Percentiles rank a stretch among this genome's conserved stretches.
Evolutionary conservation across 2,329 filamentous ascomycete species (phyloP).

Genomic region (Orbilia blumenaviensis): DNA sequence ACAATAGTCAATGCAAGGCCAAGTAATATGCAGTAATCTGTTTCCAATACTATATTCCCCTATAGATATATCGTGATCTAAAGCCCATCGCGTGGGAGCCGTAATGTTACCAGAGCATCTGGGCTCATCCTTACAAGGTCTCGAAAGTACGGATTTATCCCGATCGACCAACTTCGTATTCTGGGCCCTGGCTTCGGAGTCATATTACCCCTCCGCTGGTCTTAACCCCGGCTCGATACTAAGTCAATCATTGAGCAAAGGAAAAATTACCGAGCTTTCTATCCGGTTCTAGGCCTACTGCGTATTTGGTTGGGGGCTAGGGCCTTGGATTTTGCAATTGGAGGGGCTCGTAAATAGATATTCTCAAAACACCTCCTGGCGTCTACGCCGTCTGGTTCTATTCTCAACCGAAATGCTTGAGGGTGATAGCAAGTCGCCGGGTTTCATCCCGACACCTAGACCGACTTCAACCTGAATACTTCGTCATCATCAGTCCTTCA

Average conservation of each 20-base stretch:
- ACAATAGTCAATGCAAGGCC: too few relatives aligned
- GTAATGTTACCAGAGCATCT: not conserved
- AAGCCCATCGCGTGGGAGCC: too few relatives aligned
- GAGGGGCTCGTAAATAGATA: conserved; percentile 1
- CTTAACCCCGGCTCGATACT: not conserved
- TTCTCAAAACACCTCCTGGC: conserved; percentile 7
- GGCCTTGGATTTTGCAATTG: not conserved
- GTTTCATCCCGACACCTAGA: not conserved
- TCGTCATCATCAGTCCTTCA: too few relatives aligned
- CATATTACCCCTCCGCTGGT: not conserved
- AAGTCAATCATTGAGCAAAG: not conserved
- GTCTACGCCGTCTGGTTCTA: not conserved
- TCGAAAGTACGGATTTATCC: not conserved
- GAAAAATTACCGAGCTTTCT: not conserved
- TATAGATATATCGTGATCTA: too few relatives aligned
- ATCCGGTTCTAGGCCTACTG: not conserved
- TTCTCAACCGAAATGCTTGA: not conserved
- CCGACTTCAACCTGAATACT: not conserved
- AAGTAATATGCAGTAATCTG: too few relatives aligned
- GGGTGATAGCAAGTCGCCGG: not conserved
- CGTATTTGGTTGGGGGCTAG: not conserved
- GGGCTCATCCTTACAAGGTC: not conserved
- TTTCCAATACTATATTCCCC: too few relatives aligned
- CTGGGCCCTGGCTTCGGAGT: not conserved
- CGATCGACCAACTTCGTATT: conserved; percentile 6